These are phyloP conservation scores for Penicillium thymicola DNA, from an alignment of 2,329 filamentous ascomycete species.

Conservation along the genomic window DNA sequence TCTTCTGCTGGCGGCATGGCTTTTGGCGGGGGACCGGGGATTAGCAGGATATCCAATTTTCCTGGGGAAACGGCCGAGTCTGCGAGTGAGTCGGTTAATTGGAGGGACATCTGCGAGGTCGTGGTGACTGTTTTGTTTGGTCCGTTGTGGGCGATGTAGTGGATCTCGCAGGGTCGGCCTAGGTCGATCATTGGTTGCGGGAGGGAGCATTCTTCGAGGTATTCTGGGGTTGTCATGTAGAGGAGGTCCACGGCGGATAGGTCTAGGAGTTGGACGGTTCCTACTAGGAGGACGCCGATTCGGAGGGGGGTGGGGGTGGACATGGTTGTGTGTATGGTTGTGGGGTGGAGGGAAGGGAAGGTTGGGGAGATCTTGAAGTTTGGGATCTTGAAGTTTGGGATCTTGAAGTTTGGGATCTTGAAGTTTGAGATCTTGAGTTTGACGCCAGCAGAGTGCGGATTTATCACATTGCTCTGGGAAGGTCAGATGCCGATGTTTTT, in stretches of 20 bases:
- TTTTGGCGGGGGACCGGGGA: constrained; percentile 39
- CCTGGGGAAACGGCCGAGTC: constrained; percentile 34
- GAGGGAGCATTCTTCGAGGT: constrained; percentile 29
- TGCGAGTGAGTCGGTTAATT: constrained; percentile 26
- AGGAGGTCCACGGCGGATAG: constrained; percentile 39
- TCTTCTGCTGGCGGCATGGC: constrained; percentile 25
- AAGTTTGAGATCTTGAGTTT: background rate
- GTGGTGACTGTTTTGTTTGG: constrained; percentile 11
- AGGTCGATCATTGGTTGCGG: constrained; percentile 29
- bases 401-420: background rate
- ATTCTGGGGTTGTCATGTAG: constrained; percentile 33
- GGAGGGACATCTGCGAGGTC: constrained; percentile 31
- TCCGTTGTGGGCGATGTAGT: constrained; percentile 29
- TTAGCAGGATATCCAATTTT: constrained; percentile 35
- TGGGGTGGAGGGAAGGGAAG: no score
- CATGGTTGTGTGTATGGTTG: constrained; percentile 1
- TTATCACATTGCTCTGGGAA: background rate
- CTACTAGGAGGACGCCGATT: constrained; percentile 38
- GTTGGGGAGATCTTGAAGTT: background rate
- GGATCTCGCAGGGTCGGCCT: constrained; percentile 27
- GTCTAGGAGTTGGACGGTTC: constrained; percentile 40
- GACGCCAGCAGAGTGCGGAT: background rate
- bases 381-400: background rate
- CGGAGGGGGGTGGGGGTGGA: constrained; percentile 7
- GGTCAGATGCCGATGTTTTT: background rate